These are phyloP conservation scores for Candida adriatica DNA, from an alignment of 805 yeast species.

Conservation along the genomic window DNA sequence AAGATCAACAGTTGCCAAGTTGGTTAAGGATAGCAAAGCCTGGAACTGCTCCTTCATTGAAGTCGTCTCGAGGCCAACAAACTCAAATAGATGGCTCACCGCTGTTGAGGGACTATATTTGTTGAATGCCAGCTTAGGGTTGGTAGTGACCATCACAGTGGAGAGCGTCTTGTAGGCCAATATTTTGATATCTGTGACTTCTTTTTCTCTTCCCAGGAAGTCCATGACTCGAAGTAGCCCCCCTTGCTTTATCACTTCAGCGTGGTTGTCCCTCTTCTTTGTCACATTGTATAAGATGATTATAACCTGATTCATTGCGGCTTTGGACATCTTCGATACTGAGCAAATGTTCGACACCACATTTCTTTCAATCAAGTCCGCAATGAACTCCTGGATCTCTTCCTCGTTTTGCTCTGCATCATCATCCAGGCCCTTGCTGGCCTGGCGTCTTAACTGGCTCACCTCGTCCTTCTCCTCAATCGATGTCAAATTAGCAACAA, in stretches of 20 bases:
- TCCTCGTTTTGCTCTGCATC: constrained; percentile 14
- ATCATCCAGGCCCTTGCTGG: constrained; percentile 24
- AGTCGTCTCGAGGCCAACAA: constrained; percentile 24
- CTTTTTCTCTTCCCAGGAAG: constrained; percentile 8
- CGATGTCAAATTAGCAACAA: constrained; percentile 27
- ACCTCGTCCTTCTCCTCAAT: constrained; percentile 22
- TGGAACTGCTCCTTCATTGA: constrained; percentile 38
- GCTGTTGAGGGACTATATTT: constrained; percentile 17
- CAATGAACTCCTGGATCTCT: constrained; percentile 13
- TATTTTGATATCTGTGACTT: constrained; percentile 8
- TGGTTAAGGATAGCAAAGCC: constrained; percentile 60
- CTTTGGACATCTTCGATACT: constrained; percentile 13
- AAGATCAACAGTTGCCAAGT: constrained; percentile 41
- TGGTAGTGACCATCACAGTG: constrained; percentile 34
- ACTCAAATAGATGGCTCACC: constrained; percentile 31
- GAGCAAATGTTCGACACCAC: constrained; percentile 11
- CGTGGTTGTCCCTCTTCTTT: constrained; percentile 15
- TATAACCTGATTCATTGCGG: constrained; percentile 23
- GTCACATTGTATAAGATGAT: constrained; percentile 27
- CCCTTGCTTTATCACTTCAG: constrained; percentile 40
- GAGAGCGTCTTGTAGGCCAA: constrained; percentile 38
- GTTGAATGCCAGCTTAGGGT: constrained; percentile 38
- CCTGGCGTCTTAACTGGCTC: constrained; percentile 25
- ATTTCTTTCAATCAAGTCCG: constrained; percentile 20
- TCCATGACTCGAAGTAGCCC: constrained; percentile 32